A percentile compares a stretch with the other conserved stretches of the same genome.
Evolutionary conservation across 345 rosid genomes (phyloP).

Genomic region (Excoecaria agallocha): DNA sequence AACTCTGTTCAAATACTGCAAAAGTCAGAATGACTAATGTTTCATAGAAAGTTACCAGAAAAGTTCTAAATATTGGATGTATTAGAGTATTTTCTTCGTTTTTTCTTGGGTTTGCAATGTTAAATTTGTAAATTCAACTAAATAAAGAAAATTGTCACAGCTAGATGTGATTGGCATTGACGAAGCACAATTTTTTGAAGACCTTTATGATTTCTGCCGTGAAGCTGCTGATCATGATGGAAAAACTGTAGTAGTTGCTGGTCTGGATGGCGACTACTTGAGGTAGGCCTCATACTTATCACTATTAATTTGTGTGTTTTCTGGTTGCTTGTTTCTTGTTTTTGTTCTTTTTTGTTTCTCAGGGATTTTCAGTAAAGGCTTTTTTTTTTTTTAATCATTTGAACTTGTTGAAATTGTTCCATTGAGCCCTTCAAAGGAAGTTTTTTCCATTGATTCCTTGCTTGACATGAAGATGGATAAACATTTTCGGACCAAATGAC

Average conservation of each 20-base stretch:
- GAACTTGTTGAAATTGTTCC: too few species aligned
- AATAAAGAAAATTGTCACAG: constrained; percentile 32
- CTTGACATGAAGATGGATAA: too few species aligned
- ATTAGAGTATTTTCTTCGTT: neutral
- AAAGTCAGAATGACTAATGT: neutral
- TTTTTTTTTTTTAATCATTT: too few species aligned
- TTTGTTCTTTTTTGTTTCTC: neutral
- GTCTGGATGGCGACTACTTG: constrained; percentile 83
- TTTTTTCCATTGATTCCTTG: too few species aligned
- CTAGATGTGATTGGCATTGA: constrained; percentile 95
- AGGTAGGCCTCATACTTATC: constrained; percentile 36
- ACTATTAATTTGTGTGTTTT: neutral
- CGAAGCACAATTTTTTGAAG: constrained; percentile 88
- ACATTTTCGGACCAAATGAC: too few species aligned
- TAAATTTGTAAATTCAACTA: constrained; percentile 9
- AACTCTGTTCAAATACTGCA: too few species aligned
- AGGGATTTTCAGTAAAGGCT: neutral
- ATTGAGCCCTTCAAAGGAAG: too few species aligned
- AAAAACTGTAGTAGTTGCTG: constrained; percentile 79
- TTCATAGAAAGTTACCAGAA: neutral
- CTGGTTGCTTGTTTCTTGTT: neutral
- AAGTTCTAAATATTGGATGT: neutral
- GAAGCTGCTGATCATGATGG: constrained; percentile 86
- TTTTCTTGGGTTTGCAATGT: neutral
- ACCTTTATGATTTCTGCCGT: constrained; percentile 76